Evolutionary conservation across 306 rosid species (phyloP).

Genomic region (Prunus padus): DNA sequence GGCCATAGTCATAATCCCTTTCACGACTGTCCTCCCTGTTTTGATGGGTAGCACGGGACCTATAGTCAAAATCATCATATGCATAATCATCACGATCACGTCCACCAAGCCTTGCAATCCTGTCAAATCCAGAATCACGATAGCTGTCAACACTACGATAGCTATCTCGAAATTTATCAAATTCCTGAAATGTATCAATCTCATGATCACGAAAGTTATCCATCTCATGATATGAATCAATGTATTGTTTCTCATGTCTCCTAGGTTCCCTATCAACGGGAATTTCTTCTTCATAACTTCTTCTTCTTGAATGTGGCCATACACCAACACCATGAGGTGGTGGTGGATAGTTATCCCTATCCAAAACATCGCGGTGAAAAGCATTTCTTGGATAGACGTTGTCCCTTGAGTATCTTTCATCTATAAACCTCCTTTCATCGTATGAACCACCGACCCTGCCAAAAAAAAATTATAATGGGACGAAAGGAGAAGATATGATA

Average conservation of each 20-base stretch:
- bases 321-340: conserved; percentile 62
- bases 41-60: conserved; percentile 59
- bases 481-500: conserved; percentile 39
- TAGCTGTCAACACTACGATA: conserved; percentile 56
- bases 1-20: conserved; percentile 69
- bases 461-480: conserved; percentile 49
- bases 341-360: conserved; percentile 76
- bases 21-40: conserved; percentile 85
- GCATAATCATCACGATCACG: conserved; percentile 72
- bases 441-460: conserved; percentile 79
- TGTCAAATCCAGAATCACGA: conserved; percentile 69
- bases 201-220: conserved; percentile 66
- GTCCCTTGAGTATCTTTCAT: conserved; percentile 83
- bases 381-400: conserved; percentile 64
- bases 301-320: conserved; percentile 80
- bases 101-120: conserved; percentile 58
- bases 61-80: conserved; percentile 74
- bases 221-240: conserved; percentile 61
- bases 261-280: conserved; percentile 74
- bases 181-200: conserved; percentile 55
- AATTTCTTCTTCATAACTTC: conserved; percentile 77
- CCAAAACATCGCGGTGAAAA: conserved; percentile 62
- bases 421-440: conserved; percentile 78
- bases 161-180: conserved; percentile 73
- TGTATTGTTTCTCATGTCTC: conserved; percentile 66